Percentiles rank a stretch among this genome's conserved stretches.
These are phyloP conservation scores for Phytopythium delawarense DNA, from an alignment of 352 stramenopile species.

Conservation along the genomic window DNA sequence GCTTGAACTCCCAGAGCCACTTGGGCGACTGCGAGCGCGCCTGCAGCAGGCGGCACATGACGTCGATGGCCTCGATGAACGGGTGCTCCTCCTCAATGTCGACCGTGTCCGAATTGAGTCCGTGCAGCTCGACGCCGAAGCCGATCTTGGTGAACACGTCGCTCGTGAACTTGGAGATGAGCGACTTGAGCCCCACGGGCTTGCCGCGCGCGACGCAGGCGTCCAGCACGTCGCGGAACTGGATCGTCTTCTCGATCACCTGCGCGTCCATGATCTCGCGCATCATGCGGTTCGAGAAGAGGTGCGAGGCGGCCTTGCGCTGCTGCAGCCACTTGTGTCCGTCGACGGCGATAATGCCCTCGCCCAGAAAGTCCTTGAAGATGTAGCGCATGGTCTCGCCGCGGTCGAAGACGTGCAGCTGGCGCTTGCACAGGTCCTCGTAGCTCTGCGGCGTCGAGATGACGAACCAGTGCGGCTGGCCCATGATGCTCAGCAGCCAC, in stretches of 20 bases:
- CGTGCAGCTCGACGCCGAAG: constrained; percentile 55
- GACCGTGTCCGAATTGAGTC: constrained; percentile 22
- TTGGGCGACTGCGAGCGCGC: constrained; percentile 35
- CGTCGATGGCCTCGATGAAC: constrained; percentile 50
- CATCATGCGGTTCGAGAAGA: constrained; percentile 73
- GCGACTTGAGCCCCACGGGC: constrained; percentile 28
- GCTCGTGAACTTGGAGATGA: constrained; percentile 56
- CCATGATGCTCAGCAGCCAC: constrained; percentile 22
- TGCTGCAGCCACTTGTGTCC: constrained; percentile 52
- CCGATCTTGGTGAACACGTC: constrained; percentile 72
- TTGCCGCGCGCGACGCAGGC: constrained; percentile 5
- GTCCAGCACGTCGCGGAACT: constrained; percentile 23
- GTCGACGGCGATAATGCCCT: constrained; percentile 64
- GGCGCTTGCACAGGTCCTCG: constrained; percentile 44
- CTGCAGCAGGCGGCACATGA: constrained; percentile 28
- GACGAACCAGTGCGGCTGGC: constrained; percentile 22
- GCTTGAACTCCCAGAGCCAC: constrained; percentile 49
- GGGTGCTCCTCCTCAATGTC: constrained; percentile 20
- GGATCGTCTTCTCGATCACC: constrained; percentile 19
- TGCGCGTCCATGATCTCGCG: constrained; percentile 38
- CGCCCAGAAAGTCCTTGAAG: constrained; percentile 54
- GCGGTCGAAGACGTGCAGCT: constrained; percentile 61
- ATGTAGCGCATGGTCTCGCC: constrained; percentile 28
- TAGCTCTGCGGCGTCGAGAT: constrained; percentile 26
- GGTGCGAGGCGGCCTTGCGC: constrained; percentile 79